These are phyloP conservation scores for Astrothelium macrocarpum DNA, from an alignment of 495 filamentous ascomycete genomes.

Conservation along the genomic window DNA sequence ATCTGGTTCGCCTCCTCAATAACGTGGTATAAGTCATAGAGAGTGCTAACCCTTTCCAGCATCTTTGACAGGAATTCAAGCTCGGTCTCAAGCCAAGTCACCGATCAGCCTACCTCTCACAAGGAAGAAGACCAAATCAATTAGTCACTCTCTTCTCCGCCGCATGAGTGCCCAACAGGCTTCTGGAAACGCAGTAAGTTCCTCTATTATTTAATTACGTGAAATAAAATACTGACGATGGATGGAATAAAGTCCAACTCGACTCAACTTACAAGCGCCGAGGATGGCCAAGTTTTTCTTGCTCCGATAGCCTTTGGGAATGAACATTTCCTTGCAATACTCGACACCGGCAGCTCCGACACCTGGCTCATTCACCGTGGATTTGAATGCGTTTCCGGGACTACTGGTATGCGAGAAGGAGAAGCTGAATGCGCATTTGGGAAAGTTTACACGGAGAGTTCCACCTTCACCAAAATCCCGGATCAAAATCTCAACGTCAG, in stretches of 20 bases:
- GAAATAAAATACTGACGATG: neutral
- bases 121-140: neutral
- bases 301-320: conserved; percentile 30
- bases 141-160: neutral
- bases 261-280: neutral
- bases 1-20: neutral
- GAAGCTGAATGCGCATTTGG: conserved; percentile 41
- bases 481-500: conserved; percentile 47
- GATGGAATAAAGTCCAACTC: neutral
- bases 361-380: conserved; percentile 45
- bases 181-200: neutral
- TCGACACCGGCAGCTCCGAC: conserved; percentile 57
- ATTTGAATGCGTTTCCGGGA: conserved; percentile 39
- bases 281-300: conserved; percentile 18
- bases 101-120: neutral
- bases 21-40: neutral
- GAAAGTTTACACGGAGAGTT: conserved; percentile 34
- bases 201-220: neutral
- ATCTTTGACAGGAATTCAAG: neutral
- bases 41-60: neutral
- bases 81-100: neutral
- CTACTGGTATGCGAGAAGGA: conserved; percentile 20
- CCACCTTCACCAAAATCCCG: conserved; percentile 35
- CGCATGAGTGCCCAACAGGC: neutral
- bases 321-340: conserved; percentile 39